Evolutionary conservation across 768 basidiomycete genomes (phyloP).

Genomic region (Leucosporidium yakuticum): DNA sequence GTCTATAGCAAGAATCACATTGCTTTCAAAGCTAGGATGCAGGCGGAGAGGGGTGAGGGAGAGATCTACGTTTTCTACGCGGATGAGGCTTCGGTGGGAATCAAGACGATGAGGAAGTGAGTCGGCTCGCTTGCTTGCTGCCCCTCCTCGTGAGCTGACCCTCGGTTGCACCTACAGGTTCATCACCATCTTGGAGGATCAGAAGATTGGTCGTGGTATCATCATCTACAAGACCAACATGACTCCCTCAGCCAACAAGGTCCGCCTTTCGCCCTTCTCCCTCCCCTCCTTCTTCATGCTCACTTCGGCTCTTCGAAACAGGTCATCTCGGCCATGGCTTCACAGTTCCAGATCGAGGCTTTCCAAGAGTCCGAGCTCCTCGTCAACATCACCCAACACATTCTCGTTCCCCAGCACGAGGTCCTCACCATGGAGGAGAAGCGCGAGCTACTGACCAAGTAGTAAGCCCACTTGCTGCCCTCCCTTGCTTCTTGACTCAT

Average conservation of each 20-base stretch:
- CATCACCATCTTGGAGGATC: constrained; percentile 82
- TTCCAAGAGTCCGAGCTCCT: constrained; percentile 93
- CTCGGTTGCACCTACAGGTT: constrained; percentile 52
- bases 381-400: constrained; percentile 95
- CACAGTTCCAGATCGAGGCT: constrained; percentile 82
- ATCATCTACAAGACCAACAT: constrained; percentile 94
- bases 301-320: constrained; percentile 41
- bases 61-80: constrained; percentile 93
- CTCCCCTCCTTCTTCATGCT: neutral
- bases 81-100: constrained; percentile 88
- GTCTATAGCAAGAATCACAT: constrained; percentile 68
- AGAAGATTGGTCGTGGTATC: constrained; percentile 80
- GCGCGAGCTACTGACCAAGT: constrained; percentile 75
- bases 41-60: constrained; percentile 55
- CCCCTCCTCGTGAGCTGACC: neutral
- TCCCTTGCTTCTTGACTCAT: constrained; percentile 6
- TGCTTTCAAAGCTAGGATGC: constrained; percentile 80
- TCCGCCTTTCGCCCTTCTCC: constrained; percentile 42
- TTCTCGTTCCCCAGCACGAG: constrained; percentile 87
- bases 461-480: constrained; percentile 62
- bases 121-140: constrained; percentile 39
- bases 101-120: constrained; percentile 96
- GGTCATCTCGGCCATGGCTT: constrained; percentile 87
- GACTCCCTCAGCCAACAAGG: constrained; percentile 95
- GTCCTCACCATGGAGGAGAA: constrained; percentile 81